Base-by-base conservation (phyloP, 148 eudicot species). In the Nepenthes mirabilis region DNA sequence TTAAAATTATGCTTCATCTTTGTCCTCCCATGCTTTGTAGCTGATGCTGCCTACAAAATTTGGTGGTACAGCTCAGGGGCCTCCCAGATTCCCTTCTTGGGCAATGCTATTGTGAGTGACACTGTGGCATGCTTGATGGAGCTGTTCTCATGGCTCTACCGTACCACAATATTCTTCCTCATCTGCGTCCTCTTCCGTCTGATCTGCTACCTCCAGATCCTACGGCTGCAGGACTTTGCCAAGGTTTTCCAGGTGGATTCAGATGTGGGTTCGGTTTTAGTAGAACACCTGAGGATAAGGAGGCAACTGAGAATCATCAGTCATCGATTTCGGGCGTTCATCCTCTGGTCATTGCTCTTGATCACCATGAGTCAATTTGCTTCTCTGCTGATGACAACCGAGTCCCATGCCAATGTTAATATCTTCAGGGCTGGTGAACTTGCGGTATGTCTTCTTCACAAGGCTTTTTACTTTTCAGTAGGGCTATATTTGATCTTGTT, bases 61-160 rank as follows among this genome's bases (percentile, higher is more conserved):
- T 91, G 98, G 98, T 91, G 98, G 98, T 88, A 83, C 56, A 70
- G 72, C 55, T 83, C 98, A 0, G 98, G 96, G 11, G 90, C 72
- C 51, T 75, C 80, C 5, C 83, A 71, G 2, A 82, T 91, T 33
- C 96, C 98, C 61, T 91, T 81, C 75, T 68, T 91, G 70, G 96
- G 84, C 12, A 88, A 86, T 58, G 80, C 59, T 35, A 53, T 74
- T 32, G 65, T 82, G 58, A 85, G 90, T 57, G 83, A 88, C 55
- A 23, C 74, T 1, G 79, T 83, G 13, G 86, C 88, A 2, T 91
- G 98, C 65, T 57, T 75, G 32, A 58, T 91, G 36, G 90, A 88
- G 75, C 78, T 91, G 37, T 61, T 70, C 47, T 91, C 98, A 9
- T 91, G 98, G 98, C 78, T 93, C 0, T 93, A 93, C 56, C 79